Evolutionary conservation across 2,329 filamentous ascomycete species (phyloP).

Genomic region (Furcasterigmium furcatum): DNA sequence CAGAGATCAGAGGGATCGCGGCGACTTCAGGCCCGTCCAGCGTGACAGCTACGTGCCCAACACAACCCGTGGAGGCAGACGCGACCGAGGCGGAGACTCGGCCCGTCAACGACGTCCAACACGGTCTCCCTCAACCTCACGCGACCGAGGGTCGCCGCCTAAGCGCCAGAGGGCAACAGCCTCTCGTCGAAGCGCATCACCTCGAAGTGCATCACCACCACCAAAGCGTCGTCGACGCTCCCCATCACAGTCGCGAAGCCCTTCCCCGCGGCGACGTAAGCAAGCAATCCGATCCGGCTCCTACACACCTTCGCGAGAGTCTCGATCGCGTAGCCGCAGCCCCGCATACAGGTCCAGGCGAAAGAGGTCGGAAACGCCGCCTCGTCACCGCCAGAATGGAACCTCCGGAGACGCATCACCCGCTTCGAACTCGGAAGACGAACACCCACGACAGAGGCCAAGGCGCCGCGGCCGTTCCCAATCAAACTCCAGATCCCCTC

Average conservation of each 20-base stretch:
- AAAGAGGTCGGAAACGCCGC: not conserved
- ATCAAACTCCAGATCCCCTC: slow-evolving; percentile 4
- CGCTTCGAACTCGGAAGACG: not conserved
- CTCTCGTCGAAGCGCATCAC: slow-evolving; percentile 12
- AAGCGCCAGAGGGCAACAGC: slow-evolving; percentile 22
- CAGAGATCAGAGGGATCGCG: slow-evolving; percentile 35
- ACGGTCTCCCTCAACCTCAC: slow-evolving; percentile 31
- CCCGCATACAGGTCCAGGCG: slow-evolving; percentile 19
- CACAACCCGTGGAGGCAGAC: slow-evolving; percentile 35
- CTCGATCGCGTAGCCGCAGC: slow-evolving; percentile 33
- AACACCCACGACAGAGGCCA: not conserved
- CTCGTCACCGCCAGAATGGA: not conserved
- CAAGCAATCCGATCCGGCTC: slow-evolving; percentile 17
- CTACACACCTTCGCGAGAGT: slow-evolving; percentile 33
- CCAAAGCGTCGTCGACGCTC: slow-evolving; percentile 50
- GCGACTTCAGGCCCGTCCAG: slow-evolving; percentile 29
- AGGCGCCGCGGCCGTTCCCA: not conserved
- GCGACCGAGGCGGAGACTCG: slow-evolving; percentile 31
- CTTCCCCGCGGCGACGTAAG: slow-evolving; percentile 16
- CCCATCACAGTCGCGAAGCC: slow-evolving; percentile 28
- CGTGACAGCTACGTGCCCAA: slow-evolving; percentile 53
- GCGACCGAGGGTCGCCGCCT: slow-evolving; percentile 20
- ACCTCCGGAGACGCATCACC: not conserved
- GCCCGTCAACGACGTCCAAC: slow-evolving; percentile 33
- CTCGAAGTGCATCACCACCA: slow-evolving; percentile 33